Conservation (phyloP, 805 yeast species). For the Yamadazyma ubonensis region DNA sequence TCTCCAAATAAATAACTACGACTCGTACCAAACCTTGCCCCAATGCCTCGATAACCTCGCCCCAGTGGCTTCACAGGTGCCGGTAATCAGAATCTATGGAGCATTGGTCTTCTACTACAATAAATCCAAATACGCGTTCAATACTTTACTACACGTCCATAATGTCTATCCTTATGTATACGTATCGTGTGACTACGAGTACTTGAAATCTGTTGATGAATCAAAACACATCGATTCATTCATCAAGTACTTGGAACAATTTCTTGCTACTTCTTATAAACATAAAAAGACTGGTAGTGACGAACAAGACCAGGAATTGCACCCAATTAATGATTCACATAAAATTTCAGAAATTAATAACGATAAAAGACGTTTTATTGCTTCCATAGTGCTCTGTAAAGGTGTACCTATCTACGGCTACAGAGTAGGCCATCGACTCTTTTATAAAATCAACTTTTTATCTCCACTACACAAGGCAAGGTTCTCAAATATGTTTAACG, state of each 20-base stretch:
- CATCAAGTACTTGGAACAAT: slow-evolving; percentile 44
- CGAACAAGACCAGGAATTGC: slow-evolving; percentile 15
- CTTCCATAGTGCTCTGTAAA: slow-evolving; percentile 62
- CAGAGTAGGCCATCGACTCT: slow-evolving; percentile 59
- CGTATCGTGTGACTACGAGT: slow-evolving; percentile 54
- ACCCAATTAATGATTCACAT: too few species aligned
- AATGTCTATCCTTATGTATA: slow-evolving; percentile 82
- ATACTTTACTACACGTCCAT: slow-evolving; percentile 66
- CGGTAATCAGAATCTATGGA: slow-evolving; percentile 78
- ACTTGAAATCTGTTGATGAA: not conserved
- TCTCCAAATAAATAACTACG: slow-evolving; percentile 59
- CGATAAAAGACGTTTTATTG: slow-evolving; percentile 43
- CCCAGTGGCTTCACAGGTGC: slow-evolving; percentile 51
- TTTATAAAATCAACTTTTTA: slow-evolving; percentile 65
- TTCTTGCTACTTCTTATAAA: slow-evolving; percentile 23
- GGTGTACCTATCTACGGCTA: slow-evolving; percentile 87
- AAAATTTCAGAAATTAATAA: too few species aligned
- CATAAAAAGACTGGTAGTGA: slow-evolving; percentile 4
- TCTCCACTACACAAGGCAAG: slow-evolving; percentile 61
- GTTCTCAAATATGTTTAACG: slow-evolving; percentile 47
- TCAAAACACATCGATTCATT: slow-evolving; percentile 30
- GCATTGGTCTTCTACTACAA: slow-evolving; percentile 55
- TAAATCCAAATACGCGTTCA: slow-evolving; percentile 22
- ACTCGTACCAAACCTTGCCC: slow-evolving; percentile 62
- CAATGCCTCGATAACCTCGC: slow-evolving; percentile 50